Evolutionary conservation across 2,329 filamentous ascomycete genomes (phyloP).

Genomic region (Botrytis cinerea): DNA sequence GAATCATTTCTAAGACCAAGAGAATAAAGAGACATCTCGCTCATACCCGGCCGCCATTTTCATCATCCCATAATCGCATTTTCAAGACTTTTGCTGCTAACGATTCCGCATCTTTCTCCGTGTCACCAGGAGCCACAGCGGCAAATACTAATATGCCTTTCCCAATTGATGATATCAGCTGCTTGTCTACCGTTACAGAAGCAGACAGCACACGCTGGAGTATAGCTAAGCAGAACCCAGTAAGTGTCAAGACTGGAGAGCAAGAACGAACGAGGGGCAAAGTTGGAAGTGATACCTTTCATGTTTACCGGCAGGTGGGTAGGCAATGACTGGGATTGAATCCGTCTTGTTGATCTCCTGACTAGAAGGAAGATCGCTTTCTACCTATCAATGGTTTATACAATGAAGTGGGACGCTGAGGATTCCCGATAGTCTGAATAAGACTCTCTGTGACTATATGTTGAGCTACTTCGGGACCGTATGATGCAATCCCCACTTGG

Average conservation of each 20-base stretch:
- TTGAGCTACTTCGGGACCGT: neutral
- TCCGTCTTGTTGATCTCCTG: neutral
- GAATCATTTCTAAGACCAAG: neutral
- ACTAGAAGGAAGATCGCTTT: neutral
- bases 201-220: slow-evolving; percentile 92
- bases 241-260: slow-evolving; percentile 21
- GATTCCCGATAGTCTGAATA: neutral
- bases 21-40: slow-evolving; percentile 9
- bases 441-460: neutral
- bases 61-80: slow-evolving; percentile 76
- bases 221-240: slow-evolving; percentile 62
- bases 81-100: slow-evolving; percentile 86
- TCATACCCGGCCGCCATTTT: slow-evolving; percentile 39
- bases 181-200: slow-evolving; percentile 90
- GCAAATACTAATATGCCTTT: slow-evolving; percentile 89
- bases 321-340: neutral
- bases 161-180: slow-evolving; percentile 87
- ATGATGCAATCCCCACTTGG: slow-evolving; percentile 10
- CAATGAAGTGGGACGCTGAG: neutral
- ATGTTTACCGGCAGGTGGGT: slow-evolving; percentile 27
- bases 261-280: neutral
- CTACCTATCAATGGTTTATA: too few relatives aligned
- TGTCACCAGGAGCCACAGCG: slow-evolving; percentile 87
- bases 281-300: slow-evolving; percentile 43
- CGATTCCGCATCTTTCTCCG: slow-evolving; percentile 80